Evolutionary conservation across 495 filamentous ascomycete species (phyloP).

Genomic region (Thozetella sp.): DNA sequence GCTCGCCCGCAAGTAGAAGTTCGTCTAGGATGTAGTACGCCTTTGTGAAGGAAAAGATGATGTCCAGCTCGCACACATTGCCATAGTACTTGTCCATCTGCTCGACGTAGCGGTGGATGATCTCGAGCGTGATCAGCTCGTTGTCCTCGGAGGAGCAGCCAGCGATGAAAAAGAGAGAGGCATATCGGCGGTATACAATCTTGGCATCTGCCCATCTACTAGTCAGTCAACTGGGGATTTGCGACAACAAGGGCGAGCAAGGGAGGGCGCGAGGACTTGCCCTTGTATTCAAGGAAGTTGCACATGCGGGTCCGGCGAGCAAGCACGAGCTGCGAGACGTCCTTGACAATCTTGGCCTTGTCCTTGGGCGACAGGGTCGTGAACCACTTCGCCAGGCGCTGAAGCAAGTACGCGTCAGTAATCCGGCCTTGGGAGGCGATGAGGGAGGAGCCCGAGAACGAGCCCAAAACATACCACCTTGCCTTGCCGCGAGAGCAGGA

Average conservation of each 20-base stretch:
- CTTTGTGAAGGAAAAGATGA: slow-evolving; percentile 93
- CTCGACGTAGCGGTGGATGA: slow-evolving; percentile 98
- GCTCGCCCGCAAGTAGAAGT: slow-evolving; percentile 93
- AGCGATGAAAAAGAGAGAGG: slow-evolving; percentile 98
- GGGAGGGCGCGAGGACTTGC: slow-evolving; percentile 37
- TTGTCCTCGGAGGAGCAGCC: slow-evolving; percentile 94
- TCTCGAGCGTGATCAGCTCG: slow-evolving; percentile 96
- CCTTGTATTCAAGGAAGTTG: slow-evolving; percentile 99
- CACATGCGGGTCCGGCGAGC: slow-evolving; percentile 97
- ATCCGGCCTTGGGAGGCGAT: slow-evolving; percentile 21
- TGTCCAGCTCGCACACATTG: slow-evolving; percentile 98
- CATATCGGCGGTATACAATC: slow-evolving; percentile 98
- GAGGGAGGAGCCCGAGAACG: slow-evolving; percentile 32
- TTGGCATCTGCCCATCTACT: slow-evolving; percentile 73
- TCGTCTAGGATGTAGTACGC: slow-evolving; percentile 99
- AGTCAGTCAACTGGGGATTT: slow-evolving; percentile 17
- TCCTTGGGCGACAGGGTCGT: slow-evolving; percentile 97
- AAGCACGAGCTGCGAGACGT: slow-evolving; percentile 97
- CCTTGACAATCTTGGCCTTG: slow-evolving; percentile 99
- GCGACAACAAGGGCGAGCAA: too few relatives aligned
- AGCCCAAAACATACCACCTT: slow-evolving; percentile 83
- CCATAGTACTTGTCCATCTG: slow-evolving; percentile 99
- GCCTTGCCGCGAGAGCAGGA: slow-evolving; percentile 94
- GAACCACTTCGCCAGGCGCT: slow-evolving; percentile 99
- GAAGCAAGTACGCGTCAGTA: slow-evolving; percentile 31